Base-by-base conservation (phyloP, 1,284 basidiomycete genomes). In the Irpex rosettiformis region DNA sequence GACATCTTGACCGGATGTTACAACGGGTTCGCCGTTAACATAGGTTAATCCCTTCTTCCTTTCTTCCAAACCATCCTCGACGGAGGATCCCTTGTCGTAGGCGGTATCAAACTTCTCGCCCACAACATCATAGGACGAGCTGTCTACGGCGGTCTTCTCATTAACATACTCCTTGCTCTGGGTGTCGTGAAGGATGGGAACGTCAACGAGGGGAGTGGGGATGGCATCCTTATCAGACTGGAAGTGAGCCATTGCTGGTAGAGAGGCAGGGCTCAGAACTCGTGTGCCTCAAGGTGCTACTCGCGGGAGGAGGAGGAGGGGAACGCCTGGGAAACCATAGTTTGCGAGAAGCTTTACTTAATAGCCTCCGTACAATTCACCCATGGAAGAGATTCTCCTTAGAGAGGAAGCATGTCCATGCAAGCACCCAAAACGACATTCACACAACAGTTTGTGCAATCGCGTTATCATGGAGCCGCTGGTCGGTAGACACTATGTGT, bases 1-100 rank as follows among this genome's bases (percentile, higher is more conserved):
- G 30, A 88, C 85, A 65, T 89, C 86, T 33, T 64, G 69, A 24
- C 84, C 84, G 27, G 72, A 76, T 1, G 73, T 77, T 55, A 85
- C 77, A 40, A 85, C 77, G 0, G 81, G 81, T 67, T 84, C 80
- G 43, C 81, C 81, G 30, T 83, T 78, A 55, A 79, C 70, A 45
- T 37, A 22, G 43, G 69, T 72, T 1, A 70, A 66, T n/a, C 72
- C 71, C n/a, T 74, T 70, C 47, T 73, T 71, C 10, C 70, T 67
- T 47, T 67, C 65, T 16, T 61, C 62, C 54, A 43, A 61, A 57
- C 55, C 64, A 45, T 45, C 43, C 60, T 59, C 65, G 37, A 65
- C 16, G 28, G 63, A 65, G 24, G 64, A 64, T 28, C 58, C 57
- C 59, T 66, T 63, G 52, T 48, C 57, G 53, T 49, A 47, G 54